phyloP scores from a whole-genome alignment of 305 asterid genomes.

The Fraxinus angustifolia region DNA sequence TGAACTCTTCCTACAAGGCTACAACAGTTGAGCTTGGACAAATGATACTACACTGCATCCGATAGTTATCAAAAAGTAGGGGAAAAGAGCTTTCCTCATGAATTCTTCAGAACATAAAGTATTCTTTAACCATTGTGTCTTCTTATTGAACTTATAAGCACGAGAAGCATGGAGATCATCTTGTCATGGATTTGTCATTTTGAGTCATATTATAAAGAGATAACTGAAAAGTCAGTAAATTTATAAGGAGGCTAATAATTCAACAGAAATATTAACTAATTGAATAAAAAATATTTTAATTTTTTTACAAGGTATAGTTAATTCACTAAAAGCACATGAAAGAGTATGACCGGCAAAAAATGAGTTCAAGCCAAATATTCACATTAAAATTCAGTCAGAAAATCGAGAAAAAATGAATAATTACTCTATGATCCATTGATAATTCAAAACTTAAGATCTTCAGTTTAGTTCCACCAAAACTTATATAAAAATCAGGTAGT shows the following conservation, averaged over 20 bases:
- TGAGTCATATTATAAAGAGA: neutral
- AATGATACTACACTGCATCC: neutral
- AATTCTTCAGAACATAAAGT: neutral
- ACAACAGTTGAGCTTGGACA: neutral
- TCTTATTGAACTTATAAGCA: neutral
- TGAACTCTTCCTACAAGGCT: conserved; percentile 1
- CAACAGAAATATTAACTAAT: neutral
- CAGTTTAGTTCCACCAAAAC: neutral
- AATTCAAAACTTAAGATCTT: neutral
- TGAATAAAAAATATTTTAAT: neutral
- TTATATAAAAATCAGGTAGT: neutral
- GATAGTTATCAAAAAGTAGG: neutral
- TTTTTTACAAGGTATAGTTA: neutral
- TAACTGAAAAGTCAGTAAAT: neutral
- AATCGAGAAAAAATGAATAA: neutral
- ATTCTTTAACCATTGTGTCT: neutral
- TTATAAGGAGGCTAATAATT: neutral
- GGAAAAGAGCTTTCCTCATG: neutral
- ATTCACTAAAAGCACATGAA: neutral
- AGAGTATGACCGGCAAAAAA: neutral
- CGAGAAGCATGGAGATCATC: neutral
- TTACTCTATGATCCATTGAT: neutral
- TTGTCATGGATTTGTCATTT: neutral
- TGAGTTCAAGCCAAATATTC: too few species aligned
- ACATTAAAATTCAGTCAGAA: neutral